Conservation (phyloP, 1,139 yeast species). For the Sugiyamaella neomexicana region DNA sequence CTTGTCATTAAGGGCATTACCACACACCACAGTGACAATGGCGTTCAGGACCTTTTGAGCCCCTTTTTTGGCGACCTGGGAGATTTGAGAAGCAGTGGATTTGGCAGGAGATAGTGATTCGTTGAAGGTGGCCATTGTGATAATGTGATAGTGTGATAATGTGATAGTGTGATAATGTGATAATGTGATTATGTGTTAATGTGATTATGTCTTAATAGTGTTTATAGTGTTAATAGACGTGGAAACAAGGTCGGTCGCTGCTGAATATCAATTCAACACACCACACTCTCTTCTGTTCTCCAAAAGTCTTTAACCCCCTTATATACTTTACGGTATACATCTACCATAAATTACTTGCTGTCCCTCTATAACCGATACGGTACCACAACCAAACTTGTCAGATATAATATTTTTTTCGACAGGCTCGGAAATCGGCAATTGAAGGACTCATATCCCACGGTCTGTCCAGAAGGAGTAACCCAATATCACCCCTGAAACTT, state of each 20-base stretch:
- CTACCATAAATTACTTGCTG: background rate
- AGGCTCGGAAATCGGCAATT: background rate
- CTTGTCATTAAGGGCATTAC: conserved; percentile 17
- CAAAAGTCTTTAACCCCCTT: background rate
- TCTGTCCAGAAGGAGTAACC: background rate
- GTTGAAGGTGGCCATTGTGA: conserved; percentile 12
- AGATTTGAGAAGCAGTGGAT: conserved; percentile 18
- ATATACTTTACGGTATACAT: background rate
- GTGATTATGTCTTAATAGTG: too few relatives aligned
- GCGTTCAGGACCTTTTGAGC: conserved; percentile 10
- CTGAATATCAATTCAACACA: too few relatives aligned
- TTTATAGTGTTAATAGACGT: background rate
- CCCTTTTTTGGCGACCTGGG: conserved; percentile 19
- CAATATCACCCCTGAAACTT: background rate
- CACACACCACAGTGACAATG: conserved; percentile 9
- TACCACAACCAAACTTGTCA: background rate
- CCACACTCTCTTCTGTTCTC: too few relatives aligned
- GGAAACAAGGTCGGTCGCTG: too few relatives aligned
- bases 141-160: too few relatives aligned
- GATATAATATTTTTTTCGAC: too few relatives aligned
- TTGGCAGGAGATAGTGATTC: conserved; percentile 12
- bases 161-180: too few relatives aligned
- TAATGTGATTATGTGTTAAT: too few relatives aligned
- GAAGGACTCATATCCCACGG: background rate
- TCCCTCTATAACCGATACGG: background rate